Base-by-base conservation (phyloP, 2,329 filamentous ascomycete species). In the Mariannaea elegans region DNA sequence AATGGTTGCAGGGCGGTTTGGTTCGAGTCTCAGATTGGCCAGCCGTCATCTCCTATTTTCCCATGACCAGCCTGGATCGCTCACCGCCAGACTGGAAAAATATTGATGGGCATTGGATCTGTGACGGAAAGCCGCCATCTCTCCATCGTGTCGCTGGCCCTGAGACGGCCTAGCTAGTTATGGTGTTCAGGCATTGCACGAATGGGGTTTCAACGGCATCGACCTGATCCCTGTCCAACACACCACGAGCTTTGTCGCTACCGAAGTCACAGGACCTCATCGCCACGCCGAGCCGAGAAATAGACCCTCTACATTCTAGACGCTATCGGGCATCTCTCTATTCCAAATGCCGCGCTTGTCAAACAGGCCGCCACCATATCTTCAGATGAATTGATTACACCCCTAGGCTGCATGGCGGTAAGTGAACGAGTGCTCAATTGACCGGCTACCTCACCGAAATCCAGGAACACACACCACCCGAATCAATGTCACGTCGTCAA, bases 201-300 rank as follows among this genome's bases (percentile, higher is more conserved):
- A 71, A 70, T 71, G 61, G 66, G 62, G 68, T 71, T 67, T 66
- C 66, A 61, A 68, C 59, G 59, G 66, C 60, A 68, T 63, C 64
- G 57, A 58, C 56, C 55, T 63, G 61, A 71, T 68, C 69, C 68
- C 67, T 71, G 69, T 66, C 47, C 58, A 67, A 62, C 65, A 67
- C 68, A 71, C 68, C 67, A 69, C 58, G 48, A 66, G 61, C 68
- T 62, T 62, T 63, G 66, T 63, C 61, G 53, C 61, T 68, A 53
- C 59, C 70, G 62, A 59, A 69, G 69, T 71, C 69, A 71, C 68
- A 71, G 68, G 69, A 71, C 68, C 65, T 65, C 65, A 54, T 64
- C 47, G 65, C 68, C 61, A 69, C 65, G 64, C 68, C 68, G 59
- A 68, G 57, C 68, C 54, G 46, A 60, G 49, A 64, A 38, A 64